Evolutionary conservation across 148 eudicot genomes (phyloP), one percentile per base, ranked within the genome.

Genomic region (Rhododendron vialii): DNA sequence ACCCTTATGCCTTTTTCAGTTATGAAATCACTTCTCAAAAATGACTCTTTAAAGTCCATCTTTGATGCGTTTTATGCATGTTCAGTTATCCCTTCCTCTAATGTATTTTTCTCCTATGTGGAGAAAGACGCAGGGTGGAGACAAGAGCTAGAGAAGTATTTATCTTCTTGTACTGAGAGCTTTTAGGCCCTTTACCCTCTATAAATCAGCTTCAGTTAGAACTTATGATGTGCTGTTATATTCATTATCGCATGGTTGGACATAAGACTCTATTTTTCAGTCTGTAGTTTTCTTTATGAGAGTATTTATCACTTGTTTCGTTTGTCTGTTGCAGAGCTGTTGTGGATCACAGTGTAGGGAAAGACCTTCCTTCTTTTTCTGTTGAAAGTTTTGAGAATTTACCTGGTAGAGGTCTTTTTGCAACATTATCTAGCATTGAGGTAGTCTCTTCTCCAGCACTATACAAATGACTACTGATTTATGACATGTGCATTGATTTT

Each of bases 381-480:
- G 92, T 97, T 88, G 95, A 97, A 89, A 94, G 93, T 86, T 95
- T 97, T 88, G 98, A 94, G 89, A 95, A 94, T 81, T 85, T 97
- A 36, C 98, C 99, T 57, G 99, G 99, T 17, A 94, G 99, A 91
- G 99, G 99, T 85, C 96, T 97, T 84, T 91, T 84, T 86, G 99
- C 99, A 30, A 97, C 98, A 80, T 82, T 97, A 80, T 97, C 96
- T 63, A 89, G 95, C 87, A 81, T 85, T 89, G 93, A 97, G 99
- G 99, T 97, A 93, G 80, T 85, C 81, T 77, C 6, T 86, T 79
- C 87, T 18, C 51, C 78, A 71, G 76, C 53, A 63, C n/a, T 20
- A 85, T 73, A 38, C 38, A n/a, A 59, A n/a, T 78, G 33, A 35
- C 33, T 75, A 33, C 43, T 5, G 36, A 24, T 71, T 3, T 81